Conservation (phyloP, 148 eudicot genomes). For the Cornus controversa region DNA sequence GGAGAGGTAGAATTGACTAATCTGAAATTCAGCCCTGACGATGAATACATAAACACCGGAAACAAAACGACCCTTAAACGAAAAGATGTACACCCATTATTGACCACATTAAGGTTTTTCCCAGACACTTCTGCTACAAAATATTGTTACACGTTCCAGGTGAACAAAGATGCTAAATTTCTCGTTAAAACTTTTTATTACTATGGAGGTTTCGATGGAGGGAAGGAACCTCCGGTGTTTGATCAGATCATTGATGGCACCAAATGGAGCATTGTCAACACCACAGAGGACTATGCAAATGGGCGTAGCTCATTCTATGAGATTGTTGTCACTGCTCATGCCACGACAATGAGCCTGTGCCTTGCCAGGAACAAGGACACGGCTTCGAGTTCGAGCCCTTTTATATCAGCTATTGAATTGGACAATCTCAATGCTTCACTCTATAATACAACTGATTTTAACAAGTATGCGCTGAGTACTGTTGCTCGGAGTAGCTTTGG, state of each 20-base stretch:
- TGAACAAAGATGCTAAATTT: slow-evolving; percentile 43
- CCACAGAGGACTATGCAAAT: slow-evolving; percentile 57
- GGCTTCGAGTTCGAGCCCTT: slow-evolving; percentile 44
- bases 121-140: slow-evolving; percentile 48
- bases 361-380: slow-evolving; percentile 53
- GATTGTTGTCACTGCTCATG: slow-evolving; percentile 47
- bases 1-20: slow-evolving; percentile 20
- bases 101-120: slow-evolving; percentile 59
- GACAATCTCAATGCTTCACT: slow-evolving; percentile 40
- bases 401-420: slow-evolving; percentile 67
- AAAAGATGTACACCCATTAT: slow-evolving; percentile 36
- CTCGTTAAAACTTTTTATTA: slow-evolving; percentile 62
- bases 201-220: slow-evolving; percentile 82
- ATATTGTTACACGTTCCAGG: slow-evolving; percentile 60
- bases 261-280: slow-evolving; percentile 71
- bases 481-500: slow-evolving; percentile 70
- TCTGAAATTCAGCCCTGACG: slow-evolving; percentile 55
- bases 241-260: slow-evolving; percentile 86
- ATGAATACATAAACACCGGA: slow-evolving; percentile 43
- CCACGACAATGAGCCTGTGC: slow-evolving; percentile 49
- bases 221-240: slow-evolving; percentile 66
- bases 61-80: slow-evolving; percentile 40
- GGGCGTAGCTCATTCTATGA: slow-evolving; percentile 75
- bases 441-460: slow-evolving; percentile 66
- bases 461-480: slow-evolving; percentile 46